phyloP scores from a whole-genome alignment of 768 basidiomycete genomes.

The Collybia sordida region DNA sequence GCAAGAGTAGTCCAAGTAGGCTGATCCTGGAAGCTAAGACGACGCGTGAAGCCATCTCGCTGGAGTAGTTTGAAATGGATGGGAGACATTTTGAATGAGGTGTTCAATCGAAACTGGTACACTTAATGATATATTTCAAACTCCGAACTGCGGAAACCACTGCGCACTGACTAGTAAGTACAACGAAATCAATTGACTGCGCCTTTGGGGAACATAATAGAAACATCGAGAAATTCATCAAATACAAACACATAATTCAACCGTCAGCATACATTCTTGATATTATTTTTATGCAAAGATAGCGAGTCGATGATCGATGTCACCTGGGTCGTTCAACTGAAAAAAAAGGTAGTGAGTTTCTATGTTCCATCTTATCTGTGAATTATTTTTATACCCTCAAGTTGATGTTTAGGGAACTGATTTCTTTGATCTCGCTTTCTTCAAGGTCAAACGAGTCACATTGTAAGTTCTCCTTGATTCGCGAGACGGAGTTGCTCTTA shows the following conservation, averaged over 20 bases:
- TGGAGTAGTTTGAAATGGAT: constrained; percentile 68
- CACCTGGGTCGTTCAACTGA: constrained; percentile 70
- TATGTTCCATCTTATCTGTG: neutral
- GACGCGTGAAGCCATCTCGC: constrained; percentile 57
- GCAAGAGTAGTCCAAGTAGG: constrained; percentile 59
- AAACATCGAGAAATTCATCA: neutral
- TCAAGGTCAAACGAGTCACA: constrained; percentile 45
- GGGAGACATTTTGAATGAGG: constrained; percentile 36
- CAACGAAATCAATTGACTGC: neutral
- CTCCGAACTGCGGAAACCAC: constrained; percentile 19
- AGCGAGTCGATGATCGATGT: constrained; percentile 61
- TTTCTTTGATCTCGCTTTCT: constrained; percentile 53
- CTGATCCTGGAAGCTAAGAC: constrained; percentile 45
- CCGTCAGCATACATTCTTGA: no score
- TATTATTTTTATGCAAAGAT: constrained; percentile 62
- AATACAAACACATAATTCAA: neutral
- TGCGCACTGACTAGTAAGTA: constrained; percentile 6
- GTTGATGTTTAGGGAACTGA: constrained; percentile 61
- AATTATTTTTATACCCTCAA: constrained; percentile 48
- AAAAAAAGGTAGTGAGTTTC: constrained; percentile 8
- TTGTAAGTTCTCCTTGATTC: constrained; percentile 52
- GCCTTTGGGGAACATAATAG: neutral
- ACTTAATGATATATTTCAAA: constrained; percentile 10
- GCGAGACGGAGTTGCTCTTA: constrained; percentile 53
- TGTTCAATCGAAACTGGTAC: neutral